Base-by-base conservation (phyloP, 2,329 filamentous ascomycete genomes). In the Fusarium piperis region DNA sequence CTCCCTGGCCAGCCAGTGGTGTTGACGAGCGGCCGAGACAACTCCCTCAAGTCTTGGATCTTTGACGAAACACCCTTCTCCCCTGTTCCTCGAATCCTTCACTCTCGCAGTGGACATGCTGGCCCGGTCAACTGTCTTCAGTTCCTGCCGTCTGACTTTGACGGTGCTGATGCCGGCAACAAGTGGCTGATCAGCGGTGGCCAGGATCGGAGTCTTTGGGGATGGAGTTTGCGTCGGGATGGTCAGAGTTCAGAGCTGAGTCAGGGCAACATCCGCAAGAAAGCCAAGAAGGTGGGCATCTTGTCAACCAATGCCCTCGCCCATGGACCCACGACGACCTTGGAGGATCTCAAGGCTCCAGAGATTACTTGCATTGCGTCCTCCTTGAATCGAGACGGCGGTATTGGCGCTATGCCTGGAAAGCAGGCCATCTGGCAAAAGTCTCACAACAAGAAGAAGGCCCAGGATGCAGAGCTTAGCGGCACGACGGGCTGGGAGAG, bases 121-220 rank as follows among this genome's bases (percentile, higher is more conserved):
- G 94, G 92, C 3, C 92, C 95, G 0, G 90, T 98, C 60, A 95
- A 91, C 35, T 92, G 90, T 59, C 86, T 99, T 32, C 88, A 92
- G 66, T 99, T 98, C 81, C 82, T 98, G 28, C 95, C 95, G 1
- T 90, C 94, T 0, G 92, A 94, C 73, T 95, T 96, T 41, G 95
- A 98, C 76, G 95, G 95, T 16, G 90, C 94, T 8, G 95, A 98
- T 74, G 91, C 91, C 46, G 91, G 91, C 51, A 96, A 95, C 64
- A 98, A 98, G 82, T 98, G 95, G 95, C 85, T 98, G 8, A 85
- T 99, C 62, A 98, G 94, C 77, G 94, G 93, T 73, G 95, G 94
- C 65, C 89, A 91, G 76, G 97, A 99, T 78, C 90, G 94, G 72
- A 98, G 94, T 81, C 85, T 99, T 3, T 98, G 96, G 95, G 95